These are phyloP conservation scores for Sporisorium iseilematis-ciliati DNA, from an alignment of 1,284 basidiomycete genomes.

Conservation along the genomic window DNA sequence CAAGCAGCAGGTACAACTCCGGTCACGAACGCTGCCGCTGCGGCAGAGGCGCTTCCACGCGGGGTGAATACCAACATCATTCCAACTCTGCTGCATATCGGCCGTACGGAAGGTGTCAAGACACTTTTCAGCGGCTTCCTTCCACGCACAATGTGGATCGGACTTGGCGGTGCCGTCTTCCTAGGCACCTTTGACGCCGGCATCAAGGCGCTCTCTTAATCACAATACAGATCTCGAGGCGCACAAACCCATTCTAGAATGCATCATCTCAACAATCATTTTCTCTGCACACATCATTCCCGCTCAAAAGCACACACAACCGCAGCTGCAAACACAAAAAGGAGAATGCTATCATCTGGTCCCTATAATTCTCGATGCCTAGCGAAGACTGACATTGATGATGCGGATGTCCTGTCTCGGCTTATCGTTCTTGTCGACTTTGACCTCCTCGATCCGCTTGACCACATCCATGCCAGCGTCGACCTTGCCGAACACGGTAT, in stretches of 20 bases:
- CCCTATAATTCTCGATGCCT: background rate
- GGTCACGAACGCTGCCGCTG: background rate
- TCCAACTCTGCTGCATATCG: slow-evolving; percentile 74
- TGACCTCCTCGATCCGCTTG: slow-evolving; percentile 84
- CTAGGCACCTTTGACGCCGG: slow-evolving; percentile 85
- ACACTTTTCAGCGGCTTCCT: slow-evolving; percentile 89
- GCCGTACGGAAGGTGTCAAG: slow-evolving; percentile 78
- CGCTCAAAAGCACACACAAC: background rate
- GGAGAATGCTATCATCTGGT: background rate
- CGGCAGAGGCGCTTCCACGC: slow-evolving; percentile 18
- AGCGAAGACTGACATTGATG: slow-evolving; percentile 46
- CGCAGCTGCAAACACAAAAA: background rate
- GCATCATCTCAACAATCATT: background rate
- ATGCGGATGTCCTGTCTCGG: slow-evolving; percentile 58
- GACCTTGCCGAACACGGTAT: slow-evolving; percentile 75
- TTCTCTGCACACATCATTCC: background rate
- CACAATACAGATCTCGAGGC: background rate
- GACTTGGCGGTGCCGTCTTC: slow-evolving; percentile 95
- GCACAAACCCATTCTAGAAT: background rate
- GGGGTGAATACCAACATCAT: slow-evolving; percentile 63
- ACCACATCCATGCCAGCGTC: slow-evolving; percentile 74
- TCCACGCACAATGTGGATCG: slow-evolving; percentile 94
- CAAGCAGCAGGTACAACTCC: slow-evolving; percentile 12
- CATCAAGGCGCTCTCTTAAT: slow-evolving; percentile 47
- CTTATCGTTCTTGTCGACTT: slow-evolving; percentile 71